These are phyloP conservation scores for Calonectria honghensis DNA, from an alignment of 2,329 filamentous ascomycete genomes.

Conservation along the genomic window DNA sequence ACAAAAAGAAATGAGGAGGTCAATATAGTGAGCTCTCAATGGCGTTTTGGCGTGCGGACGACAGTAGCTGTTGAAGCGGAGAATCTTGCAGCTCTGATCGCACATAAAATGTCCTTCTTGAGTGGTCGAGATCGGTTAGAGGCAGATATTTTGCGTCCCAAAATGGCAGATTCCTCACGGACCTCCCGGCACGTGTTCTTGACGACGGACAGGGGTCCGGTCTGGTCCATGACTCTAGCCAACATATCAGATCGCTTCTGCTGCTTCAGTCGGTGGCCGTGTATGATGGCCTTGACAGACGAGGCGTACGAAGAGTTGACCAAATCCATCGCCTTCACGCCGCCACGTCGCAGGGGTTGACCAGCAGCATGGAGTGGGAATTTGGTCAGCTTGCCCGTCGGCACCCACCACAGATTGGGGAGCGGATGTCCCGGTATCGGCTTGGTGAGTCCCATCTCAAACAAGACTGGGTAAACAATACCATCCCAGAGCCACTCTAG, in stretches of 20 bases:
- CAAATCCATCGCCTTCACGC: conserved; percentile 5
- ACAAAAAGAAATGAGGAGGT: not conserved
- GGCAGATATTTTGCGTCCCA: not conserved
- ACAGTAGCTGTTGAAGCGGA: not conserved
- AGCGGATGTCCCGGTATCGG: not conserved
- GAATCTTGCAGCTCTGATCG: not conserved
- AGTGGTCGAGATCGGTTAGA: not conserved
- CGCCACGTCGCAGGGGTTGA: not conserved
- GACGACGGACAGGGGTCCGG: not conserved
- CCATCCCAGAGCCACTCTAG: conserved; percentile 18
- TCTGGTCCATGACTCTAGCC: not conserved
- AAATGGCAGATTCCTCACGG: not conserved
- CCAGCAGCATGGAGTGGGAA: conserved; percentile 26
- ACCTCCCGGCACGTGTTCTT: not conserved
- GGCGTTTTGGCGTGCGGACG: not conserved
- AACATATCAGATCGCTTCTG: not conserved
- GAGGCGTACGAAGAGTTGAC: conserved; percentile 63
- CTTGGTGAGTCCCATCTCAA: conserved; percentile 4
- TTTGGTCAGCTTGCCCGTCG: conserved; percentile 14
- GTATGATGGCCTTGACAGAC: conserved; percentile 59
- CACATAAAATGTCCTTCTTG: not conserved
- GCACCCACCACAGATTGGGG: conserved; percentile 27
- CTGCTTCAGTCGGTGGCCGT: conserved; percentile 40
- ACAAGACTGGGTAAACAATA: not conserved
- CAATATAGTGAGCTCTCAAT: not conserved